Evolutionary conservation across 345 rosid genomes (phyloP).

Genomic region (Linum tenue): DNA sequence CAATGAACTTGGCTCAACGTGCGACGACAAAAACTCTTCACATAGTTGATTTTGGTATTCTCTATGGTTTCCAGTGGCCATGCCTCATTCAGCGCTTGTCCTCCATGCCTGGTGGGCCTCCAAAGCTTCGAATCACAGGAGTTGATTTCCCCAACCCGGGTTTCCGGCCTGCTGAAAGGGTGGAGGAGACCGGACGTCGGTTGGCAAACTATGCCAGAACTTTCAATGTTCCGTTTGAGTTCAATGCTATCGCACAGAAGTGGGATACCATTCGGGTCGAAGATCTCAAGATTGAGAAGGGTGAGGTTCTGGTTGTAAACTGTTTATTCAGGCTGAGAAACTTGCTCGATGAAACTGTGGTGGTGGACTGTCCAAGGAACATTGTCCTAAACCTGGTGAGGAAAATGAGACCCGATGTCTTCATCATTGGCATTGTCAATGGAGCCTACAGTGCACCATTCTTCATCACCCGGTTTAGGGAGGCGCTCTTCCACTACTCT

Average conservation of each 20-base stretch:
- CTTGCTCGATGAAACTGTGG: constrained; percentile 44
- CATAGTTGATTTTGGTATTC: constrained; percentile 48
- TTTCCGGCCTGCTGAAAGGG: constrained; percentile 39
- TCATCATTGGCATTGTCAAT: constrained; percentile 33
- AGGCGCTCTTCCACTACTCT: constrained; percentile 52
- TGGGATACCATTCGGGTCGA: constrained; percentile 47
- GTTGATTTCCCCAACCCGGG: constrained; percentile 51
- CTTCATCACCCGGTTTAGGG: constrained; percentile 41
- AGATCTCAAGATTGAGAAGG: constrained; percentile 33
- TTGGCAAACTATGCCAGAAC: constrained; percentile 32
- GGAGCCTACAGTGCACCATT: constrained; percentile 47
- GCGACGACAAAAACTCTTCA: constrained; percentile 26
- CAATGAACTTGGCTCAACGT: constrained; percentile 26
- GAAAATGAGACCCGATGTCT: constrained; percentile 32
- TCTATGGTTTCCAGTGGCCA: constrained; percentile 56
- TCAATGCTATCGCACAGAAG: constrained; percentile 39
- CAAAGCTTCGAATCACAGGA: constrained; percentile 42
- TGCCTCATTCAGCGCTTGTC: constrained; percentile 45
- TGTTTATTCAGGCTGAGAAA: constrained; percentile 29
- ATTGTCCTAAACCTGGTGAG: constrained; percentile 37
- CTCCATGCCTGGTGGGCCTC: constrained; percentile 43
- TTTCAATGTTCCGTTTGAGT: constrained; percentile 46
- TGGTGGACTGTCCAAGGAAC: constrained; percentile 35
- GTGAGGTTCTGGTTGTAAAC: constrained; percentile 37
- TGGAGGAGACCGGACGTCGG: constrained; percentile 46